These are phyloP conservation scores for Vickermania spadyakhi DNA, from an alignment of 208 protist genomes.

Conservation along the genomic window DNA sequence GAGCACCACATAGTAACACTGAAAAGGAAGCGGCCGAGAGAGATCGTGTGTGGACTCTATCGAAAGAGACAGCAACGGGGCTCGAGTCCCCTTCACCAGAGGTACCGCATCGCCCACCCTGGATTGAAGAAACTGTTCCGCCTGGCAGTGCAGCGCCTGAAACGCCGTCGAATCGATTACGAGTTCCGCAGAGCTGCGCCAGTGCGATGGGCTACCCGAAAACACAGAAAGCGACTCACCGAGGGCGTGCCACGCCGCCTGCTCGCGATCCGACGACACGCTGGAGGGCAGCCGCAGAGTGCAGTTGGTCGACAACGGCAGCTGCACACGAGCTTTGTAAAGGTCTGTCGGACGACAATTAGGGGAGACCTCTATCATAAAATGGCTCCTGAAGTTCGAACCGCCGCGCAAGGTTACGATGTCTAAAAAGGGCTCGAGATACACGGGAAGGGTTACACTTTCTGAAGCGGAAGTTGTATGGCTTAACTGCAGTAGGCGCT, in stretches of 20 bases:
- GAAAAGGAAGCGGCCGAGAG: no score
- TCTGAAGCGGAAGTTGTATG: background rate
- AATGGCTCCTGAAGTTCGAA: no score
- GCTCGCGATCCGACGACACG: background rate
- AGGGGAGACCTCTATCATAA: no score
- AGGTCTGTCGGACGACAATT: no score
- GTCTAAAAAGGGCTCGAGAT: background rate
- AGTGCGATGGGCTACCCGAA: background rate
- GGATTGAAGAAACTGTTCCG: background rate
- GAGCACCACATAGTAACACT: no score
- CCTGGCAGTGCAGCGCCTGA: background rate
- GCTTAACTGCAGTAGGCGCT: background rate
- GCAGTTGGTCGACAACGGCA: background rate
- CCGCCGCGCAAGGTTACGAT: background rate
- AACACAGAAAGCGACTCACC: background rate
- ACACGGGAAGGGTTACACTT: background rate
- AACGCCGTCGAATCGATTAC: background rate
- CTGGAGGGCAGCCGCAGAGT: background rate
- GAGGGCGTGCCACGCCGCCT: background rate
- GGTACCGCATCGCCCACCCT: no score
- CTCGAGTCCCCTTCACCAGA: no score
- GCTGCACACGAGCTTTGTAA: no score
- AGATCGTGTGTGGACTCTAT: no score
- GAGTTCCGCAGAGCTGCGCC: background rate
- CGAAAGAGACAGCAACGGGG: no score